These are phyloP conservation scores for Arachis monticola DNA, from an alignment of 331 rosid genomes.

Conservation along the genomic window DNA sequence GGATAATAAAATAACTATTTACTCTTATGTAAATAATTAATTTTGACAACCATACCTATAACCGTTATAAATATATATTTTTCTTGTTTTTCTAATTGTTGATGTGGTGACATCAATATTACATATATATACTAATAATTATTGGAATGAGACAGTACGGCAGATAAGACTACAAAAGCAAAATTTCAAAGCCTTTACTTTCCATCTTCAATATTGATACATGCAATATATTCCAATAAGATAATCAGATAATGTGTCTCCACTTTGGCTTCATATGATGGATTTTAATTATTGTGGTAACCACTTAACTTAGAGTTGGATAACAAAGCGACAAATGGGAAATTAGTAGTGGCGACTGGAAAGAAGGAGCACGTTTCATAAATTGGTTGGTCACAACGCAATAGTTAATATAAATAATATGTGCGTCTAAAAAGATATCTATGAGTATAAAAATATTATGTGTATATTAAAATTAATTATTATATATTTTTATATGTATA, in stretches of 20 bases:
- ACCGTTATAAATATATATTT: no score
- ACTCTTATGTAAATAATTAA: no score
- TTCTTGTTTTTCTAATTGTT: no score
- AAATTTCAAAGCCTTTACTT: slow-evolving; percentile 1
- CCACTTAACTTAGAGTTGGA: not conserved
- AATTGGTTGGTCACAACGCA: not conserved
- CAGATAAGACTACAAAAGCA: not conserved
- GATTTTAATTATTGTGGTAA: not conserved
- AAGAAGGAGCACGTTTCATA: not conserved
- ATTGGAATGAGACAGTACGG: not conserved
- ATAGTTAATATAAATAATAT: not conserved
- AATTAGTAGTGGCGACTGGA: not conserved
- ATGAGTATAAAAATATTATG: not conserved
- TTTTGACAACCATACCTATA: no score
- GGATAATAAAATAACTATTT: no score
- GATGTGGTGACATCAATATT: no score
- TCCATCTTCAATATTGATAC: not conserved
- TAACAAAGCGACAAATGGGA: not conserved
- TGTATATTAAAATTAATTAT: no score
- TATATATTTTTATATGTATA: no score
- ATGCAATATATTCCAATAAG: not conserved
- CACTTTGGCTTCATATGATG: slow-evolving; percentile 1
- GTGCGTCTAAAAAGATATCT: not conserved
- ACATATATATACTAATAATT: no score
- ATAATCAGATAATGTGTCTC: not conserved